Base-by-base conservation (phyloP, 306 rosid genomes). In the Castanea crenata region DNA sequence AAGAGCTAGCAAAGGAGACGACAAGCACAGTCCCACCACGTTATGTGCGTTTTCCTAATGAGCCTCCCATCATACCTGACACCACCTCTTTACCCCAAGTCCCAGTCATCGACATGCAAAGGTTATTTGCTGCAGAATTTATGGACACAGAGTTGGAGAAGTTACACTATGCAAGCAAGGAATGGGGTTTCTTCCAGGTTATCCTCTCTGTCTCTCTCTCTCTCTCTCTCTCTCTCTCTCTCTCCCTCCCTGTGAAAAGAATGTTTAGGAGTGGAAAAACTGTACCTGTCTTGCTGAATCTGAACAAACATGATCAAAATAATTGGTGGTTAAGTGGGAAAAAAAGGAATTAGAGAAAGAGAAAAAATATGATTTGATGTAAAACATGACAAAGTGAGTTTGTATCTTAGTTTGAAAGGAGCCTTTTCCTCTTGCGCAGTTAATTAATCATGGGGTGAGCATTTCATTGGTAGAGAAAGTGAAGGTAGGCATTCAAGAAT, bases 171-270 rank as follows among this genome's bases (percentile, higher is more conserved):
- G 90, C 92, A 16, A 83, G 89, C 84, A 79, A 78, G 76, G 78
- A 89, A 5, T 86, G 92, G 92, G 90, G 92, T 41, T 89, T 88
- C 81, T 88, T 86, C 31, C 90, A 88, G 88, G 90, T 86, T 52
- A 49, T 49, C 54, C 23, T 23, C 23, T 23, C 23, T 23, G 23
- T 23, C 41, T 35, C 41, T 35, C 41, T 5, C 41, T 35, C 41
- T 35, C 27, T 25, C 27, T 25, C 27, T 25, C 27, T 25, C 27
- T 25, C 54, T 49, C 54, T 12, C 54, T 49, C 54, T 13, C 54
- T 12, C 54, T 49, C 54, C 7, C 46, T 38, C 46, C 8, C 46
- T 38, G 1, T 38, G 46, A 38, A 38, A 38, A 38, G 46, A 7
- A 38, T 38, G 11, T 38, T 38, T 38, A 38, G 46, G 11, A 38